A percentile compares a stretch with the other conserved stretches of the same genome.
phyloP scores from a whole-genome alignment of 371 early-diverging fungal species.

The Rhizomucor miehei region DNA sequence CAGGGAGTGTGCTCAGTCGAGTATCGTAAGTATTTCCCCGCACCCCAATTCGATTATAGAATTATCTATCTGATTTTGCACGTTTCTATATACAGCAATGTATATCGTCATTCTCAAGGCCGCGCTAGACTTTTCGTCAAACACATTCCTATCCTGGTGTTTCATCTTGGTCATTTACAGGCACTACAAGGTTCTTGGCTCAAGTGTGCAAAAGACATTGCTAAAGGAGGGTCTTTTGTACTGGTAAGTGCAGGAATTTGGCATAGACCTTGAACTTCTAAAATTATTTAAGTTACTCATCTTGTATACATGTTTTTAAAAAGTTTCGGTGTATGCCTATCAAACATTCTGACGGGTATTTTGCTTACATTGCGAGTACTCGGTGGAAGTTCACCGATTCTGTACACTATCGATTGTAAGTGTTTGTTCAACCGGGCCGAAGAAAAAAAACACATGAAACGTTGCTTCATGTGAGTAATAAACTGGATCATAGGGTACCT shows the following conservation, averaged over 20 bases:
- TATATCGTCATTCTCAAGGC: constrained; percentile 36
- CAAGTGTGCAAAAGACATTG: constrained; percentile 35
- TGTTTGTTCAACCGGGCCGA: background rate
- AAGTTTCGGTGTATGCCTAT: constrained; percentile 46
- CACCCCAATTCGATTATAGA: background rate
- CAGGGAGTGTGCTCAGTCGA: constrained; percentile 25
- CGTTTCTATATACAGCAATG: constrained; percentile 18
- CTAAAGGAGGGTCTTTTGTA: constrained; percentile 41
- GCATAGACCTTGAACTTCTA: no score
- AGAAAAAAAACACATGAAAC: background rate
- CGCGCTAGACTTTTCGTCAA: constrained; percentile 35
- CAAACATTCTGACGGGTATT: constrained; percentile 44
- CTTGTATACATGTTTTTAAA: no score
- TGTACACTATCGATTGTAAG: constrained; percentile 51
- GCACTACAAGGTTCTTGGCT: constrained; percentile 35
- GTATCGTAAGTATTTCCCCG: constrained; percentile 27
- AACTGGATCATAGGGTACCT: constrained; percentile 32
- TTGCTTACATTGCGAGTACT: constrained; percentile 25
- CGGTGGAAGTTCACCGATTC: constrained; percentile 38
- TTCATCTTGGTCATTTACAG: constrained; percentile 43
- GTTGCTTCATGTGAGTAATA: background rate
- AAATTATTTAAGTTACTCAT: no score
- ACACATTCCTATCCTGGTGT: constrained; percentile 36
- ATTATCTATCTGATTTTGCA: background rate
- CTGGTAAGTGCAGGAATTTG: constrained; percentile 23